A percentile compares a stretch with the other conserved stretches of the same genome.
phyloP scores from a whole-genome alignment of 2,329 filamentous ascomycete genomes.

The Aotearoamyces nothofagi region DNA sequence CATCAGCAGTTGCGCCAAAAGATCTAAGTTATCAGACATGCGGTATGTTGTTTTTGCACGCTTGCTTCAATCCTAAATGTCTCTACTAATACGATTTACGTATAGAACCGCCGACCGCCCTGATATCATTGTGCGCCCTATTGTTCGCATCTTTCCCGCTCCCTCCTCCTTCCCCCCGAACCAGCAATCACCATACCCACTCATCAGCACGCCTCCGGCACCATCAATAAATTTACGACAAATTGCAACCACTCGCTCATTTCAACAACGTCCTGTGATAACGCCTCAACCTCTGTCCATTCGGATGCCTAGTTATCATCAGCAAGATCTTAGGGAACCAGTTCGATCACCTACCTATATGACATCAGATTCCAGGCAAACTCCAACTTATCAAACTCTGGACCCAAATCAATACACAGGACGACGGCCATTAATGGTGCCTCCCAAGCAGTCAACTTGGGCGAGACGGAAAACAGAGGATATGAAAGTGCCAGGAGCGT shows the following conservation, averaged over 20 bases:
- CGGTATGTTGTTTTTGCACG: conserved; percentile 1
- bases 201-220: neutral
- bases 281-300: neutral
- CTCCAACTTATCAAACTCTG: too few species aligned
- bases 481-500: neutral
- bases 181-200: neutral
- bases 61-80: neutral
- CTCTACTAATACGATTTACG: neutral
- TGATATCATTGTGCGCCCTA: neutral
- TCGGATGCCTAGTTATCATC: neutral
- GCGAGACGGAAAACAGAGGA: neutral
- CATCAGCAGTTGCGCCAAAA: conserved; percentile 1
- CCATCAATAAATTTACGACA: neutral
- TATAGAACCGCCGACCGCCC: neutral
- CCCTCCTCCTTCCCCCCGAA: neutral
- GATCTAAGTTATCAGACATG: conserved; percentile 1
- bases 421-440: neutral
- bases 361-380: neutral
- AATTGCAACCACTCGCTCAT: too few species aligned
- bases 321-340: too few species aligned
- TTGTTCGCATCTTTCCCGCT: neutral
- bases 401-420: too few species aligned
- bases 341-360: neutral
- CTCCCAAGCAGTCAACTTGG: neutral
- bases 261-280: neutral